Conservation (phyloP, 768 basidiomycete species). For the Tulasnella sp. region DNA sequence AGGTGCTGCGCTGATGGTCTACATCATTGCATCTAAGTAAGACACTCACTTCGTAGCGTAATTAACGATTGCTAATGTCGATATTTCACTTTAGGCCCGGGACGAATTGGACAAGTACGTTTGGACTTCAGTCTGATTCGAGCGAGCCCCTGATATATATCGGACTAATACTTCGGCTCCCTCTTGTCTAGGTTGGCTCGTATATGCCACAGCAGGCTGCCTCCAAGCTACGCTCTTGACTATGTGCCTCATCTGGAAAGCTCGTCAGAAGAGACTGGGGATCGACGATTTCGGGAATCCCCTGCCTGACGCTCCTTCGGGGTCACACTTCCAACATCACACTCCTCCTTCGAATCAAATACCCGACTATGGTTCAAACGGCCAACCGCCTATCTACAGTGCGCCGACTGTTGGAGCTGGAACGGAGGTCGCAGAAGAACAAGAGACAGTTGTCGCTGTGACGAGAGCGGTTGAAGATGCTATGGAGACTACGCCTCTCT, state of each 20-base stretch:
- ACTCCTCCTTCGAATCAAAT: not conserved
- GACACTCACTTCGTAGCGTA: conserved; percentile 20
- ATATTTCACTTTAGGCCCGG: conserved; percentile 45
- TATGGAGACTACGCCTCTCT: conserved; percentile 9
- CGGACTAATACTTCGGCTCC: not conserved
- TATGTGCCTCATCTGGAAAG: conserved; percentile 83
- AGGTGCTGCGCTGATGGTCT: conserved; percentile 78
- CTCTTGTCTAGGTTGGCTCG: conserved; percentile 56
- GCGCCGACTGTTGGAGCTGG: not conserved
- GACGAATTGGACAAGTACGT: conserved; percentile 73
- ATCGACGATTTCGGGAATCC: conserved; percentile 87
- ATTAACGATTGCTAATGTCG: not conserved
- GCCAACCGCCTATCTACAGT: not conserved
- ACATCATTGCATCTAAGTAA: conserved; percentile 65
- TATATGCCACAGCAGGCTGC: conserved; percentile 69
- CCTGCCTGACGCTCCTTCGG: conserved; percentile 26
- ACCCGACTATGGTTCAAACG: not conserved
- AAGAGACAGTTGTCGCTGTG: not conserved
- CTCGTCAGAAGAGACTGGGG: conserved; percentile 61
- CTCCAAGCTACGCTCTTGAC: conserved; percentile 75
- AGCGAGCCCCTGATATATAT: not conserved
- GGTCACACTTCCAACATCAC: conserved; percentile 16
- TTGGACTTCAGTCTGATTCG: not conserved
- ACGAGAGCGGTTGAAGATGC: not conserved
- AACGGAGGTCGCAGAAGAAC: conserved; percentile 7